Base-by-base conservation (phyloP, 768 basidiomycete genomes). In the Mycena leptocephala region DNA sequence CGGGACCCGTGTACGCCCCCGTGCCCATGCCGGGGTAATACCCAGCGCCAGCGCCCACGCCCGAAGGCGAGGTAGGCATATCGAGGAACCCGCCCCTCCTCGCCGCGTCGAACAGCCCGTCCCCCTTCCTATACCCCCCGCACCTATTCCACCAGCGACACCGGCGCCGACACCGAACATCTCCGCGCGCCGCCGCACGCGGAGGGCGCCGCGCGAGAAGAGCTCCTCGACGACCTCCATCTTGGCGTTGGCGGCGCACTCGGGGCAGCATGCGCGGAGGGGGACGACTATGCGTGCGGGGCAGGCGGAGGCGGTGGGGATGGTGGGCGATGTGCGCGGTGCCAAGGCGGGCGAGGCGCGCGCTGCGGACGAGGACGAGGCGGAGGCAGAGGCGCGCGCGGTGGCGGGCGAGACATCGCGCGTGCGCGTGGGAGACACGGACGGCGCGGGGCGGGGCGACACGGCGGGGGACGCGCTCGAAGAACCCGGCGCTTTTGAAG, bases 211-310 rank as follows among this genome's bases (percentile, higher is more conserved):
- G 37, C 75, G 76, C 35, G 70, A 66, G 67, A 77, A 79, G 18
- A 55, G 41, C 68, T 79, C 78, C 67, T 74, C 73, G 24, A 0
- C 13, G 20, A 58, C 78, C 32, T 70, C 78, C 32, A 62, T 62
- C 59, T 62, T 62, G n/a, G 62, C 35, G 41, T 43, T 32, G 16
- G 30, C 28, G 20, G 43, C 88, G 80, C 95, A 96, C 56, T 91
- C 89, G 11, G 88, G 82, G 79, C 95, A 96, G 82, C 95, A 96
- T 16, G 92, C 87, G 53, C 95, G 92, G 20, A 96, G 85, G 9
- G 95, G 95, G 1, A 96, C 83, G 93, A 95, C 35, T 87, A 76
- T 84, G 2, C 24, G 1, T 81, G 46, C 35, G 24, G 5, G 0
- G 30, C 37, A 37, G 33, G 48, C 6, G 30, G 30, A 22, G 20